Base-by-base conservation (phyloP, 108 stramenopile genomes). In the Craspedostauros australis region DNA sequence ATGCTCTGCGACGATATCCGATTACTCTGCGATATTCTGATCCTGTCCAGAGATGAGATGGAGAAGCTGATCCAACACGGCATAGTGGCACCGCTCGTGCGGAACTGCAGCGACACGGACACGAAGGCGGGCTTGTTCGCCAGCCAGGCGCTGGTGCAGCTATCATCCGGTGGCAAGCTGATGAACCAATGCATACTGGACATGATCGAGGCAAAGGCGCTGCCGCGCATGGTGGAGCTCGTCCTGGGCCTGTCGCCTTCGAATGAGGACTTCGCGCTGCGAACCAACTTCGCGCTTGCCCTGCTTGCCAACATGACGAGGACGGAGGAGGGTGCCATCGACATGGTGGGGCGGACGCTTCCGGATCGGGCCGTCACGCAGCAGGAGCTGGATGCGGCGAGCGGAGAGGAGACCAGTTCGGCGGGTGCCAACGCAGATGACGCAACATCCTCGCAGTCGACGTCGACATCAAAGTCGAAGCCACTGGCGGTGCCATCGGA, bases 301-400 rank as follows among this genome's bases (percentile, higher is more conserved):
- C 45, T 92, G 5, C 60, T 92, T 50, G 84, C 86, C 1, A 92
- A 92, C 57, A 55, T 84, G 43, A 84, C 86, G 0, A 47, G 90
- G 24, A 71, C 58, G 4, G 90, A 92, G 66, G 38, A 48, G 39
- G 90, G 90, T 12, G 77, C 90, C 2, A 46, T 86, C 5, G 82
- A 85, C 32, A 64, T 88, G 61, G 67, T 85, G 16, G 90, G 90
- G 3, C 42, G 51, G 29, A 79, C 73, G 24, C 55, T 88, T 32
- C 86, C 90, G 1, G 84, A 84, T 20, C 60, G 82, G 66, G 88
- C 88, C 0, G 68, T 90, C 11, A 56, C 63, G 8, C 40, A 27
- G 19, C 30, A 50, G 8, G 42, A 38, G 5, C n/a, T 42, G 18
- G 36, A 46, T 20, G 60, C 19, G 26, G 30, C 37, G 4, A 22